Evolutionary conservation across 108 stramenopile species (phyloP), one percentile per base, ranked within the genome.

Genomic region (Pseudonitzschia multistriata): DNA sequence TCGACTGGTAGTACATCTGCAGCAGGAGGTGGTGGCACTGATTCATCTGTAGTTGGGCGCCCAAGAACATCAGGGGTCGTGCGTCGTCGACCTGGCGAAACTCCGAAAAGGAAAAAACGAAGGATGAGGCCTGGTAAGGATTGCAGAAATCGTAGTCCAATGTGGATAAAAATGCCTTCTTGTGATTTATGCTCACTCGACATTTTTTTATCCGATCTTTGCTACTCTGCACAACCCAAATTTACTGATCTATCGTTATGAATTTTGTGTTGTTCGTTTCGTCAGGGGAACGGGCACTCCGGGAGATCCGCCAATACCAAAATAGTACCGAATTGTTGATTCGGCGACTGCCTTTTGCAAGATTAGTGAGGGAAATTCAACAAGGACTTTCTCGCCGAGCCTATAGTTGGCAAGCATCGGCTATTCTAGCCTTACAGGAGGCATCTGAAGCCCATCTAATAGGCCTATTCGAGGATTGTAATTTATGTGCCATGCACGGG

Each of bases 231-330:
- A 13, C 2, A 45, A 17, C 5, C 42, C 34, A n/a, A n/a, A n/a
- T n/a, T n/a, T n/a, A n/a, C n/a, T n/a, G n/a, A n/a, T n/a, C n/a
- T n/a, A 7, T n/a, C n/a, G n/a, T n/a, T n/a, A n/a, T n/a, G n/a
- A n/a, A n/a, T n/a, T n/a, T n/a, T n/a, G n/a, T n/a, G n/a, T 15
- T 49, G 0, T 25, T 61, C 31, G 45, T 49, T 7, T 47, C 42
- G 30, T 47, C 81, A 68, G 97, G 98, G 19, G 92, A 95, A 72
- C 67, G 72, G 27, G 98, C 96, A 14, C 87, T 98, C 29, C 79
- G 84, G 42, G 96, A 98, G 85, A 98, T 98, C 72, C 89, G 97
- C 36, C 66, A 78, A 40, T 97, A 96, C 72, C 98, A 98, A 90
- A 81, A 73, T 47, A 85, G 82, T 42, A 96, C 97, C 3, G 93